Evolutionary conservation across 345 rosid genomes (phyloP).

Genomic region (Schrenkiella parvula): DNA sequence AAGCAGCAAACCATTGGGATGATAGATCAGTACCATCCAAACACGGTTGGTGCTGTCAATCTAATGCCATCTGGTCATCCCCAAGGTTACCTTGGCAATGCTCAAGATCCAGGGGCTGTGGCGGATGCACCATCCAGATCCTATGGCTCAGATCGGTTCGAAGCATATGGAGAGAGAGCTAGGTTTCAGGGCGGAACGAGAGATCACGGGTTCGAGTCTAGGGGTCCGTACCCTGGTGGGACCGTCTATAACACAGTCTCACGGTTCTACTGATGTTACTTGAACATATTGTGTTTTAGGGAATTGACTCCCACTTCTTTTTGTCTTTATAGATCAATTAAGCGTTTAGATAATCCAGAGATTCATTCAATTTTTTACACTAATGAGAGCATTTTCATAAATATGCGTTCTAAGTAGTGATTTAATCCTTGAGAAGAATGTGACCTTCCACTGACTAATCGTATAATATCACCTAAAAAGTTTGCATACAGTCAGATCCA

Average conservation of each 20-base stretch:
- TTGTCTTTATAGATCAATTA: neutral
- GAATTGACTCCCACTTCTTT: neutral
- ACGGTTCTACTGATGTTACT: conserved; percentile 45
- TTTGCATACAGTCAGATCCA: neutral
- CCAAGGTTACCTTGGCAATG: conserved; percentile 41
- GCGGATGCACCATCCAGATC: conserved; percentile 49
- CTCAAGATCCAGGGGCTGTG: conserved; percentile 36
- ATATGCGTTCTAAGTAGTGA: neutral
- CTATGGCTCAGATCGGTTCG: conserved; percentile 49
- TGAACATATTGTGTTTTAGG: conserved; percentile 12
- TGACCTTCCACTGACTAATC: neutral
- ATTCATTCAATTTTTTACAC: neutral
- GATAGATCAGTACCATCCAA: conserved; percentile 44
- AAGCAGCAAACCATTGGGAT: conserved; percentile 45
- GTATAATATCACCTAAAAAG: neutral
- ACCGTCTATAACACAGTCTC: conserved; percentile 49
- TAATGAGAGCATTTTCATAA: neutral
- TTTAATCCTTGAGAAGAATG: neutral
- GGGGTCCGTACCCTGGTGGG: conserved; percentile 63
- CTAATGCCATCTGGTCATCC: conserved; percentile 38
- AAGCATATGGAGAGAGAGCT: conserved; percentile 52
- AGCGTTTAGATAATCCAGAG: neutral
- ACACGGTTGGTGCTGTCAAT: conserved; percentile 35
- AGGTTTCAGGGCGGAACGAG: conserved; percentile 48
- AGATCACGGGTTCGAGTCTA: conserved; percentile 61